These are phyloP conservation scores for Jacaranda mimosifolia DNA, from an alignment of 257 asterid genomes.

Conservation along the genomic window DNA sequence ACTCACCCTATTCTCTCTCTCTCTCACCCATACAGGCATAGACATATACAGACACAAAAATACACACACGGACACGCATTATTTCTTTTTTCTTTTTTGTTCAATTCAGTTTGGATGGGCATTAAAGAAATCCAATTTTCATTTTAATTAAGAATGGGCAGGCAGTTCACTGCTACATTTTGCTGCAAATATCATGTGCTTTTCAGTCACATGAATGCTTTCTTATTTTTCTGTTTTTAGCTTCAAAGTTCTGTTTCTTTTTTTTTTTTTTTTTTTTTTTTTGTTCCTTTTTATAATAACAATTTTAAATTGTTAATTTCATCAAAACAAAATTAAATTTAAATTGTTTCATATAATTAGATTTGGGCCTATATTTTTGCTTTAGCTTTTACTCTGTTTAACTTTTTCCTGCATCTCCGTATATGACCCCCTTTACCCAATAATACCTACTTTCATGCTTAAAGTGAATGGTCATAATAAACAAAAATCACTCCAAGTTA, in stretches of 20 bases:
- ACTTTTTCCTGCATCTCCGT: neutral
- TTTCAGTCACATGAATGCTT: slow-evolving; percentile 28
- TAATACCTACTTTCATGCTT: no score
- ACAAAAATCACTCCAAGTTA: no score
- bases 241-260: neutral
- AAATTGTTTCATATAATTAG: neutral
- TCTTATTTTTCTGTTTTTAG: neutral
- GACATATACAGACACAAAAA: slow-evolving; percentile 23
- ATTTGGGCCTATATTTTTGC: neutral
- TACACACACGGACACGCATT: slow-evolving; percentile 32
- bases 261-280: no score
- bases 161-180: slow-evolving; percentile 26
- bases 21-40: slow-evolving; percentile 33
- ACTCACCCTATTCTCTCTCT: slow-evolving; percentile 64
- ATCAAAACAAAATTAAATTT: neutral
- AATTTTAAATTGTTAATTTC: no score
- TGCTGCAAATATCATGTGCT: slow-evolving; percentile 29
- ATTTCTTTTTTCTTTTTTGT: neutral
- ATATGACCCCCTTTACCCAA: neutral
- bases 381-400: slow-evolving; percentile 6
- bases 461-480: neutral
- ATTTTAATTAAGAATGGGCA: slow-evolving; percentile 30
- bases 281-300: no score
- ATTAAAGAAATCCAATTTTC: slow-evolving; percentile 42
- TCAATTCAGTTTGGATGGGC: slow-evolving; percentile 26